Evolutionary conservation across 306 rosid species (phyloP).

Genomic region (Pueraria montana): DNA sequence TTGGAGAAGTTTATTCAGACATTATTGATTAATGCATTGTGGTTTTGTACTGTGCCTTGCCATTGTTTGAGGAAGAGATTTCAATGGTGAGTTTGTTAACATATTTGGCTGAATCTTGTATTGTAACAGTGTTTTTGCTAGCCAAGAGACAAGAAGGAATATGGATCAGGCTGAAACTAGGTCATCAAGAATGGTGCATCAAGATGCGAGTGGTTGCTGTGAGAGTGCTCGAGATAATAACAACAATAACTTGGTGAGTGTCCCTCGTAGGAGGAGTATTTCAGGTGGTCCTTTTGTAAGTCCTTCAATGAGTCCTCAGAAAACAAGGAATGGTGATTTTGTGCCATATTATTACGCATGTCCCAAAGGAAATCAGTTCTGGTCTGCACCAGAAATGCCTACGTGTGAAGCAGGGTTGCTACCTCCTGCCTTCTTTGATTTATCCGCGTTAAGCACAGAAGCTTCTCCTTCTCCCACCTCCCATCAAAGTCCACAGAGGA

Average conservation of each 20-base stretch:
- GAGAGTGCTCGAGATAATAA: conserved; percentile 33
- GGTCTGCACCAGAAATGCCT: conserved; percentile 85
- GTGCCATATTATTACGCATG: conserved; percentile 50
- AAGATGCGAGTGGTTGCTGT: conserved; percentile 38
- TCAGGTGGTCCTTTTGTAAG: conserved; percentile 67
- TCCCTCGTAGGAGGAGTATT: conserved; percentile 65
- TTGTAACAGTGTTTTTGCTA: conserved; percentile 60
- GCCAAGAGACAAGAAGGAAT: conserved; percentile 49
- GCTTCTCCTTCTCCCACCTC: conserved; percentile 55
- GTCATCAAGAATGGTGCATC: conserved; percentile 48
- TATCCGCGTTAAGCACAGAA: conserved; percentile 52
- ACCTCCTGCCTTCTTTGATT: conserved; percentile 66
- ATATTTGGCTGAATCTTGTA: conserved; percentile 35
- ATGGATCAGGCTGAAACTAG: conserved; percentile 50
- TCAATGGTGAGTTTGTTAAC: conserved; percentile 22
- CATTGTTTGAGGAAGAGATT: conserved; percentile 12
- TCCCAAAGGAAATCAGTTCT: conserved; percentile 63
- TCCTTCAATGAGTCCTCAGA: conserved; percentile 67
- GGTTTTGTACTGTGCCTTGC: not conserved
- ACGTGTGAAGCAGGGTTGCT: conserved; percentile 49
- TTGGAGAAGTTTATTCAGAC: not conserved
- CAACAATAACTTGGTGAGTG: conserved; percentile 34
- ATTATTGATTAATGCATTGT: not conserved
- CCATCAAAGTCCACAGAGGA: conserved; percentile 65
- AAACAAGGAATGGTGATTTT: conserved; percentile 52